Percentiles rank a stretch among this genome's conserved stretches.
Evolutionary conservation across 2,329 filamentous ascomycete genomes (phyloP).

Genomic region (Diaporthe sp.): DNA sequence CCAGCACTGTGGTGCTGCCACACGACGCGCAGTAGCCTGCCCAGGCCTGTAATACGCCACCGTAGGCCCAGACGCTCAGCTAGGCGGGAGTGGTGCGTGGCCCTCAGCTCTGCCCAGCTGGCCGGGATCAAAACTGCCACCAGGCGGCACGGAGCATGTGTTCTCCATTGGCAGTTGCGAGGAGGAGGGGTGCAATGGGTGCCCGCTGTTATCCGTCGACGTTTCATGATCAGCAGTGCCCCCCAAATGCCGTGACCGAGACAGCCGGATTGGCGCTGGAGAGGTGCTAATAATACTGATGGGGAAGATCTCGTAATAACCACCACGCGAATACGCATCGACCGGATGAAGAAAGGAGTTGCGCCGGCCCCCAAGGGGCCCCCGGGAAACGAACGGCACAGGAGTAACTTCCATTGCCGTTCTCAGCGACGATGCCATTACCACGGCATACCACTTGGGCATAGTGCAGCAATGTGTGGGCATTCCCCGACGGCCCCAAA

Average conservation of each 20-base stretch:
- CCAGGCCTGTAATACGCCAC: not conserved
- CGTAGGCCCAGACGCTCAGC: not conserved
- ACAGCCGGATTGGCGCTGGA: slow-evolving; percentile 32
- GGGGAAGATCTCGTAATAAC: slow-evolving; percentile 7
- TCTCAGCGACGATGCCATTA: slow-evolving; percentile 19
- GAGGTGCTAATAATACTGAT: slow-evolving; percentile 13
- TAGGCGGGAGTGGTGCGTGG: slow-evolving; percentile 38
- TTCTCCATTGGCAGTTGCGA: slow-evolving; percentile 1
- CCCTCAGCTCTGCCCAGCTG: slow-evolving; percentile 31
- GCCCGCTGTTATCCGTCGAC: slow-evolving; percentile 36
- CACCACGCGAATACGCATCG: slow-evolving; percentile 14
- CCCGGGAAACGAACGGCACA: slow-evolving; percentile 10
- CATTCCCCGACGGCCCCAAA: slow-evolving; percentile 8
- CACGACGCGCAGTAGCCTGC: not conserved
- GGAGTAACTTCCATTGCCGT: slow-evolving; percentile 11
- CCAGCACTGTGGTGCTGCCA: slow-evolving; percentile 4
- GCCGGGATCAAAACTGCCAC: slow-evolving; percentile 38
- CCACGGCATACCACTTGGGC: slow-evolving; percentile 5
- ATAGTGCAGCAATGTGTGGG: slow-evolving; percentile 10
- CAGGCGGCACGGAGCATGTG: slow-evolving; percentile 24
- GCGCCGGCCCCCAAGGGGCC: not conserved
- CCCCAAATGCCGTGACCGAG: slow-evolving; percentile 23
- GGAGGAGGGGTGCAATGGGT: not conserved
- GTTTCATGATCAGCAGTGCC: slow-evolving; percentile 25
- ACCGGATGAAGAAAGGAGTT: slow-evolving; percentile 14